A percentile compares a stretch with the other conserved stretches of the same genome.
Conservation (phyloP, 2,329 filamentous ascomycete genomes). For the Aspergillus uvarum region DNA sequence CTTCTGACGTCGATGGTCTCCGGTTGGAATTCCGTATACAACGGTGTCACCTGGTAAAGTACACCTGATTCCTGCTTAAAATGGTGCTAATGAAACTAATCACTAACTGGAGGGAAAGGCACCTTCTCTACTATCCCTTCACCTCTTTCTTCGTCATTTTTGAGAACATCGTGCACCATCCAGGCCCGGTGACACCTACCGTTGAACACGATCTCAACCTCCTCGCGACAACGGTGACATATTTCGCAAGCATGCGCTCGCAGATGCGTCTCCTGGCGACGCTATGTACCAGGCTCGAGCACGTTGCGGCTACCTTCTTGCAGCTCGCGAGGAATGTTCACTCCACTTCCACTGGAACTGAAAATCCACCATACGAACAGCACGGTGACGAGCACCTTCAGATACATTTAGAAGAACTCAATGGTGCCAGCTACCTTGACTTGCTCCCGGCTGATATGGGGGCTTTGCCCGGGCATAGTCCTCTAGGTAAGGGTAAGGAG, state of each 20-base stretch:
- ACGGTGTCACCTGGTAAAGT: constrained; percentile 17
- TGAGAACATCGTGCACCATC: constrained; percentile 8
- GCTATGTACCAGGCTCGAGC: constrained; percentile 1
- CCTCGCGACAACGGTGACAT: neutral
- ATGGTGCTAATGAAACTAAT: neutral
- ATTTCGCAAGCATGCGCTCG: constrained; percentile 2
- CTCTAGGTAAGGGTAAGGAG: neutral
- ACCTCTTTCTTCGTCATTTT: constrained; percentile 15
- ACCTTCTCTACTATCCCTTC: constrained; percentile 16
- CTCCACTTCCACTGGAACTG: neutral
- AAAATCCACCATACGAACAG: too few species aligned
- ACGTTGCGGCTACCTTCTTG: neutral
- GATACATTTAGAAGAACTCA: neutral
- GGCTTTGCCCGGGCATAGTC: neutral
- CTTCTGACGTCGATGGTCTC: constrained; percentile 14
- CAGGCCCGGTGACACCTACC: neutral
- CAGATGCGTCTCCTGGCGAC: constrained; percentile 1
- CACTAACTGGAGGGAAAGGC: neutral
- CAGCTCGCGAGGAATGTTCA: neutral
- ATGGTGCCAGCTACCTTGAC: constrained; percentile 1
- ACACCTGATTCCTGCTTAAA: neutral
- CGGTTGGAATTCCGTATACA: constrained; percentile 19
- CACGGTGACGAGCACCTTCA: neutral
- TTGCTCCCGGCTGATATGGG: constrained; percentile 5
- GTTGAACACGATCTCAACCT: neutral